phyloP scores from a whole-genome alignment of 257 asterid genomes.

The Ehretia macrophylla region DNA sequence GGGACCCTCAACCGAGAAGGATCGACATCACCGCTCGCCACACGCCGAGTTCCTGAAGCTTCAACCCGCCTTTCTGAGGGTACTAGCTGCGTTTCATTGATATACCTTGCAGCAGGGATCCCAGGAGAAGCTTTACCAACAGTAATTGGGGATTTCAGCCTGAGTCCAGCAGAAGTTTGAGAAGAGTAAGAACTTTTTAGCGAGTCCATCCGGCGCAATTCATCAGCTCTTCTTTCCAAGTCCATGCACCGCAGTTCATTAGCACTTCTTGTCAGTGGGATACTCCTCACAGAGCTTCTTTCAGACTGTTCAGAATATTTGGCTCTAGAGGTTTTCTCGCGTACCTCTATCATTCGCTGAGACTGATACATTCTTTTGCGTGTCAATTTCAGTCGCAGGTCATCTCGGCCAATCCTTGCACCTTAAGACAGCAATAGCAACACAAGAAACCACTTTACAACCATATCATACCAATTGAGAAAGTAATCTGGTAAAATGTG shows the following conservation, averaged over 20 bases:
- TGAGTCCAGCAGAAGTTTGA: slow-evolving; percentile 25
- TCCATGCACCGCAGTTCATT: slow-evolving; percentile 10
- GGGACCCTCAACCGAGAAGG: slow-evolving; percentile 32
- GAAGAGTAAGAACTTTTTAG: slow-evolving; percentile 38
- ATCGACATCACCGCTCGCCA: slow-evolving; percentile 16
- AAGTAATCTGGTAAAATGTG: slow-evolving; percentile 2
- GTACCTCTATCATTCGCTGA: slow-evolving; percentile 30
- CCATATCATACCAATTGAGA: neutral
- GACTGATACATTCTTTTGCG: slow-evolving; percentile 47
- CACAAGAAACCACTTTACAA: slow-evolving; percentile 1
- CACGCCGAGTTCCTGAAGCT: slow-evolving; percentile 20
- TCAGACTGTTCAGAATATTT: slow-evolving; percentile 27
- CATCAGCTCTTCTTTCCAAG: slow-evolving; percentile 21
- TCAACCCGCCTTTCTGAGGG: slow-evolving; percentile 25
- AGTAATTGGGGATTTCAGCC: slow-evolving; percentile 23
- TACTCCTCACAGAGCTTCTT: slow-evolving; percentile 17
- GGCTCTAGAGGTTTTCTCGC: slow-evolving; percentile 34
- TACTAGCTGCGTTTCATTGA: slow-evolving; percentile 27
- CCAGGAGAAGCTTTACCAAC: slow-evolving; percentile 24
- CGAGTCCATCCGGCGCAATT: slow-evolving; percentile 15
- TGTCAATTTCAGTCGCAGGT: slow-evolving; percentile 53
- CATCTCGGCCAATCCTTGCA: slow-evolving; percentile 32
- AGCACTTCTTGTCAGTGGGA: slow-evolving; percentile 20
- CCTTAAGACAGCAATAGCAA: slow-evolving; percentile 25
- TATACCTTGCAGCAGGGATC: slow-evolving; percentile 24